These are phyloP conservation scores for Geranium incanum DNA, from an alignment of 441 rosid species.

Conservation along the genomic window DNA sequence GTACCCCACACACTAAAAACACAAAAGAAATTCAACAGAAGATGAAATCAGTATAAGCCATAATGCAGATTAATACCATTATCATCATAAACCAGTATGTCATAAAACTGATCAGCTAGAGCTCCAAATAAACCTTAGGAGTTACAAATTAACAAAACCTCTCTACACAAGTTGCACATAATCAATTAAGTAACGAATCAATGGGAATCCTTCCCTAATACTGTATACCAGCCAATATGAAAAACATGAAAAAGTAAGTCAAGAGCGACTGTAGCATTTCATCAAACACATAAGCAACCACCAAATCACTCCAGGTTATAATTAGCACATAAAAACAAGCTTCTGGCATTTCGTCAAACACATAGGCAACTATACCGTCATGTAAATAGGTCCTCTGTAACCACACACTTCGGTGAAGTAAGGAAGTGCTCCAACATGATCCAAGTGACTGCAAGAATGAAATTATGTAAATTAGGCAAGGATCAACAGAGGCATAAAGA, in stretches of 20 bases:
- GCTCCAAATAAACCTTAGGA: not conserved
- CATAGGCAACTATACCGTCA: slow-evolving; percentile 48
- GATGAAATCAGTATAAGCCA: not conserved
- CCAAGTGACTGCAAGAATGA: slow-evolving; percentile 57
- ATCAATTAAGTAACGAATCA: not conserved
- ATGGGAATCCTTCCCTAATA: not conserved
- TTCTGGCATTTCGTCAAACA: not conserved
- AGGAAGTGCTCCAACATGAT: slow-evolving; percentile 92
- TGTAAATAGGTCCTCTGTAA: slow-evolving; percentile 71
- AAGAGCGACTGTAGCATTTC: slow-evolving; percentile 22
- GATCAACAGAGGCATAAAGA: not conserved
- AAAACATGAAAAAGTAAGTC: too few relatives aligned
- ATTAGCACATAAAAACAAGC: not conserved
- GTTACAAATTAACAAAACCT: too few relatives aligned
- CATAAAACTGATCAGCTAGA: not conserved
- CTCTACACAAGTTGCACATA: too few relatives aligned
- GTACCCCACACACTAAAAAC: too few relatives aligned
- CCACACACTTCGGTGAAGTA: slow-evolving; percentile 95
- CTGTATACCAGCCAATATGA: too few relatives aligned
- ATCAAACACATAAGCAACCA: slow-evolving; percentile 33
- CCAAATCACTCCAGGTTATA: slow-evolving; percentile 4
- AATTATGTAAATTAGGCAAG: not conserved
- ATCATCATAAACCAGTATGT: slow-evolving; percentile 5
- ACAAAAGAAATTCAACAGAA: not conserved
- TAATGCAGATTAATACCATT: not conserved